Evolutionary conservation across 495 filamentous ascomycete species (phyloP), one percentile per base, ranked within the genome.

Genomic region (Tetracladium setigerum): DNA sequence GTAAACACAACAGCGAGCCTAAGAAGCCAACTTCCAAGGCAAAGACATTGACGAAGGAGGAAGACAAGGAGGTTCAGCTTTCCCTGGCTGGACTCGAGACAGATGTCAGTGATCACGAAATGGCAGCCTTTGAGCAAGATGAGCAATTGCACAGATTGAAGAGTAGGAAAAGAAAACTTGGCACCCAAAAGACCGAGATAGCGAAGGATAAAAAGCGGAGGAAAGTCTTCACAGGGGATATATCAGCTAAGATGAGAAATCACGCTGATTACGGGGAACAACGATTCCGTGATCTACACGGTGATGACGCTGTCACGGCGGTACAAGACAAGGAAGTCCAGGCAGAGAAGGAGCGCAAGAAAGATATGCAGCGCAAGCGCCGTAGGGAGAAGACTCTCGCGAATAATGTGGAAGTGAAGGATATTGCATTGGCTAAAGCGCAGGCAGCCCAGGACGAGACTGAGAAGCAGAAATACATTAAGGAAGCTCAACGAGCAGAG

Each of bases 261-360:
- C 78, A 79, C 54, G 65, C 67, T 24, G 57, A 62, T 32, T 60
- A 67, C 39, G 76, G 73, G 24, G 77, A 76, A 46, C 57, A 65
- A 16, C 67, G 74, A 17, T 77, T 66, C 49, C 66, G 71, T 41
- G 65, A 71, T 12, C 40, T 70, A 7, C 59, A 74, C 51, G 72
- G 68, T 56, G 72, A 79, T 4, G 81, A 80, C 12, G 92, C 90
- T 14, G 71, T 89, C 43, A 77, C 84, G 37, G 83, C 95, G 55
- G 91, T 98, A 1, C 86, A 92, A 49, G 81, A 85, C 45, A 86
- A 86, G 52, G 92, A 96, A 61, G 73, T 95, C 7, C 84, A 85
- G 46, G 89, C 92, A 40, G 92, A 99, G 62, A 99, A 97, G 63
- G 94, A 97, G 66, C 87, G 94, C 22, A 99, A 99, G 74, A 99